Evolutionary conservation across 2,329 filamentous ascomycete genomes (phyloP).

Genomic region (Pseudogymnoascus sp.): DNA sequence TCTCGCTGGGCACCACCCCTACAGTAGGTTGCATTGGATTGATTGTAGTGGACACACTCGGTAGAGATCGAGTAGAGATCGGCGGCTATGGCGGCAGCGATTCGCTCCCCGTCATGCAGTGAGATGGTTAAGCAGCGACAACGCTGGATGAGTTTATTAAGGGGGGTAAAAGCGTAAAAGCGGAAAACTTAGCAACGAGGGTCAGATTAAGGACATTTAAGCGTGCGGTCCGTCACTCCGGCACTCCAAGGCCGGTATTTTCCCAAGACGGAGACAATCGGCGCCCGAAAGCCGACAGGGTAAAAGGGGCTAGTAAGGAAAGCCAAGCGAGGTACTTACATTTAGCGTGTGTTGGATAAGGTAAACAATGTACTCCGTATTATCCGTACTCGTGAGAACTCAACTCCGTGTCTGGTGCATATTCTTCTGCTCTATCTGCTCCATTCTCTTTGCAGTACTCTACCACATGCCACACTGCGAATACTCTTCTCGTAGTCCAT

Average conservation of each 20-base stretch:
- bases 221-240: slow-evolving; percentile 6
- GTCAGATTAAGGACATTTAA: background rate
- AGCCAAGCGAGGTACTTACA: background rate
- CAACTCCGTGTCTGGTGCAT: background rate
- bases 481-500: background rate
- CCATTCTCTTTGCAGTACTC: background rate
- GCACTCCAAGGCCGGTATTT: background rate
- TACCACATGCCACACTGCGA: background rate
- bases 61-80: background rate
- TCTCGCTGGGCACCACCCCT: background rate
- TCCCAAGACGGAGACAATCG: slow-evolving; percentile 1
- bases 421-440: background rate
- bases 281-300: background rate
- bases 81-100: slow-evolving; percentile 1
- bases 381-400: background rate
- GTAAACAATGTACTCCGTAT: background rate
- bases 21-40: background rate
- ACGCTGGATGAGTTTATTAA: background rate
- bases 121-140: background rate
- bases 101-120: background rate
- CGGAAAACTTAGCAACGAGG: background rate
- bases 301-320: background rate
- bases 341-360: background rate
- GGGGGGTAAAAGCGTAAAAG: background rate
- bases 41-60: background rate